These are phyloP conservation scores for Hypoxylon subgilvum DNA, from an alignment of 495 filamentous ascomycete species.

Conservation along the genomic window DNA sequence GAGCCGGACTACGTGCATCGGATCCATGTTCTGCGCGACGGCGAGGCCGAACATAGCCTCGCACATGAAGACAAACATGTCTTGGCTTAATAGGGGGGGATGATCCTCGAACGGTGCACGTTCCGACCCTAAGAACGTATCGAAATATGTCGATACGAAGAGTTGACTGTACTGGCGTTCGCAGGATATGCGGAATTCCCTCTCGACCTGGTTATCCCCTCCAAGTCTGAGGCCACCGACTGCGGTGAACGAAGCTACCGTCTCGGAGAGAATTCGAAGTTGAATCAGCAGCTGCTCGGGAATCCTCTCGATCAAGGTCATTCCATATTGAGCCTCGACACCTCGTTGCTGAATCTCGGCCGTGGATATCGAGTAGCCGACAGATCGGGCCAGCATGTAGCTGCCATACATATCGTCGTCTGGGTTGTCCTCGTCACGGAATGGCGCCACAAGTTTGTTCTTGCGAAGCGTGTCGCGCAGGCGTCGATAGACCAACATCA, in stretches of 20 bases:
- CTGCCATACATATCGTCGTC: constrained; percentile 64
- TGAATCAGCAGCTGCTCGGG: constrained; percentile 81
- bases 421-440: constrained; percentile 13
- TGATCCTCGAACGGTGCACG: constrained; percentile 53
- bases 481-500: constrained; percentile 80
- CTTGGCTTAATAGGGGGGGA: constrained; percentile 73
- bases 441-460: constrained; percentile 63
- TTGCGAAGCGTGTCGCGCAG: constrained; percentile 76
- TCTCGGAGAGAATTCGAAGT: constrained; percentile 89
- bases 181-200: constrained; percentile 73
- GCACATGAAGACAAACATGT: constrained; percentile 88
- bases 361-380: constrained; percentile 88
- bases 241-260: constrained; percentile 80
- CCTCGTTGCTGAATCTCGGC: constrained; percentile 93
- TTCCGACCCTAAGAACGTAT: constrained; percentile 35
- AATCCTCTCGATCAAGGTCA: constrained; percentile 82
- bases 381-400: constrained; percentile 71
- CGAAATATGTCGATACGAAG: constrained; percentile 65
- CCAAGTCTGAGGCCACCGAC: constrained; percentile 69
- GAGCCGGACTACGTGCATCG: constrained; percentile 81
- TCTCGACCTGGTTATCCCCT: constrained; percentile 64
- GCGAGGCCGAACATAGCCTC: constrained; percentile 68
- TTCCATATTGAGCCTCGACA: constrained; percentile 73
- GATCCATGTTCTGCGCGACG: constrained; percentile 63
- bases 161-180: constrained; percentile 78